A percentile compares a stretch with the other conserved stretches of the same genome.
Conservation (phyloP, 352 stramenopile species). For the Globisporangium uncinulatum region DNA sequence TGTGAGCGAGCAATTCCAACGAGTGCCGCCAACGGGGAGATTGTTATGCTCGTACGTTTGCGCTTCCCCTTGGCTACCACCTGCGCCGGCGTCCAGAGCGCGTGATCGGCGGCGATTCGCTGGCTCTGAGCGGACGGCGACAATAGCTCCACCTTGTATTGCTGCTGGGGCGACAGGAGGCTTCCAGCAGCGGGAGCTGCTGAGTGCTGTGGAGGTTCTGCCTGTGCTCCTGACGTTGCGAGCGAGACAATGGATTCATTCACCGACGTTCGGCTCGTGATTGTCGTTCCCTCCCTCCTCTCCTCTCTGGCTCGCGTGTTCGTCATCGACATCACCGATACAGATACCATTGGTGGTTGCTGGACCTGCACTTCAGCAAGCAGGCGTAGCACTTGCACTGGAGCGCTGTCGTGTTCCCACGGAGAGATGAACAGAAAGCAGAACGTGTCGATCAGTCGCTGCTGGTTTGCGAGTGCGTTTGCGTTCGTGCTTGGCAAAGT, state of each 20-base stretch:
- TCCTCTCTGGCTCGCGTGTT: background rate
- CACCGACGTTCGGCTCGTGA: background rate
- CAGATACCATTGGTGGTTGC: background rate
- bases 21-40: slow-evolving; percentile 3
- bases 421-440: slow-evolving; percentile 11
- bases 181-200: background rate
- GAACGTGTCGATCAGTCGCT: slow-evolving; percentile 1
- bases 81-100: slow-evolving; percentile 5
- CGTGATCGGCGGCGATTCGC: background rate
- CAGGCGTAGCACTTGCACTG: slow-evolving; percentile 13
- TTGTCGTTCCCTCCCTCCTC: background rate
- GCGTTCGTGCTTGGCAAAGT: background rate
- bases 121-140: background rate
- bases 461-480: background rate
- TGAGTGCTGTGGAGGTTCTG: background rate
- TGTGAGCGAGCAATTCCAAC: background rate
- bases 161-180: background rate
- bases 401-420: slow-evolving; percentile 2
- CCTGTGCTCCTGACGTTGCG: background rate
- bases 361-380: slow-evolving; percentile 2
- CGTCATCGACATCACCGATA: no score
- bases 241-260: no score
- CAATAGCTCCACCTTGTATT: slow-evolving; percentile 7
- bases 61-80: background rate
- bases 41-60: slow-evolving; percentile 13